A percentile compares a stretch with the other conserved stretches of the same genome.
Conservation (phyloP, 495 filamentous ascomycete species). For the Bryoglossum gracile region DNA sequence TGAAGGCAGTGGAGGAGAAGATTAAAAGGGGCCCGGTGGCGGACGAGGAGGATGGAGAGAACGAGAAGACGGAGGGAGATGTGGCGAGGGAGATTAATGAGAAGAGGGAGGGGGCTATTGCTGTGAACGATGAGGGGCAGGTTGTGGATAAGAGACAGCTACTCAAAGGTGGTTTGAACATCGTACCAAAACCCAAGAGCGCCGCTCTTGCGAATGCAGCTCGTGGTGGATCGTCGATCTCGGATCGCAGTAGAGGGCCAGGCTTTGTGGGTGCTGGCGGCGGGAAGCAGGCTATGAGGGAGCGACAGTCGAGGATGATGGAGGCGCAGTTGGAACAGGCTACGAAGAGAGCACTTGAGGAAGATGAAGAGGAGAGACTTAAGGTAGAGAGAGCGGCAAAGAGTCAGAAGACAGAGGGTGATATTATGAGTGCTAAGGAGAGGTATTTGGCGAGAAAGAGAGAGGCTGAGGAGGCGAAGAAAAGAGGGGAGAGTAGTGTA, state of each 20-base stretch:
- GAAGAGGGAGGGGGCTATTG: conserved; percentile 55
- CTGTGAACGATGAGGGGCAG: conserved; percentile 87
- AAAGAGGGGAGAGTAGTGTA: conserved; percentile 30
- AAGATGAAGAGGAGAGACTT: conserved; percentile 62
- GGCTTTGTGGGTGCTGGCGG: conserved; percentile 41
- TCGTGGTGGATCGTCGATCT: conserved; percentile 23
- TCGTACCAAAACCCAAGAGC: conserved; percentile 50
- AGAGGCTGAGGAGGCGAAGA: conserved; percentile 65
- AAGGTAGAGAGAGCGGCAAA: conserved; percentile 68
- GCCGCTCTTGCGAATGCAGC: conserved; percentile 30
- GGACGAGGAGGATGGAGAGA: conserved; percentile 32
- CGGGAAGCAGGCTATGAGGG: conserved; percentile 57
- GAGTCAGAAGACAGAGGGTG: conserved; percentile 61
- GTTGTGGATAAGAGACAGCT: conserved; percentile 92
- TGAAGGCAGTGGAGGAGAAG: conserved; percentile 59
- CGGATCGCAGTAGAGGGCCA: conserved; percentile 27
- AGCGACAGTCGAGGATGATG: conserved; percentile 81
- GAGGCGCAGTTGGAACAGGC: conserved; percentile 72
- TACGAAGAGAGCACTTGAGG: conserved; percentile 62
- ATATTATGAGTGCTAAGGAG: conserved; percentile 82
- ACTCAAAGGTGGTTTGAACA: conserved; percentile 79
- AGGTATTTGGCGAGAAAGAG: conserved; percentile 79
- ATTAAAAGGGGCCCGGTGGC: conserved; percentile 46
- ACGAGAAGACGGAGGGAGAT: conserved; percentile 63
- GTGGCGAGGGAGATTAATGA: conserved; percentile 67